A percentile compares a stretch with the other conserved stretches of the same genome.
Conservation (phyloP, 768 basidiomycete species). For the Rubroboletus pulcherrimus region DNA sequence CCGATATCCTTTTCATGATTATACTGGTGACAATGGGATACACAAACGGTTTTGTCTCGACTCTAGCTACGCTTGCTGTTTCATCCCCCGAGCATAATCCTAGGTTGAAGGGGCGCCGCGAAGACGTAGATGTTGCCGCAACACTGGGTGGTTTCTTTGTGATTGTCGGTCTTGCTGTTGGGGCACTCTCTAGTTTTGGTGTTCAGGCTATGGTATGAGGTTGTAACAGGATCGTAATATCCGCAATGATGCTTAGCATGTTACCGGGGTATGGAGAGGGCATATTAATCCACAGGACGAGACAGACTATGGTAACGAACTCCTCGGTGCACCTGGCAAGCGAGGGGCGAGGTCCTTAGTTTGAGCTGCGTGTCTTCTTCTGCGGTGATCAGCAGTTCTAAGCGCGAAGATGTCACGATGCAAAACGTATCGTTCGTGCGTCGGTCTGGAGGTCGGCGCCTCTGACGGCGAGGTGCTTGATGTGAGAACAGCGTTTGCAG, state of each 20-base stretch:
- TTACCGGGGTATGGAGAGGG: background rate
- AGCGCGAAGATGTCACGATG: conserved; percentile 82
- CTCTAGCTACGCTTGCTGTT: conserved; percentile 77
- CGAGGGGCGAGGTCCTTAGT: conserved; percentile 68
- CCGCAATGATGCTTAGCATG: background rate
- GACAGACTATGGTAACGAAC: conserved; percentile 13
- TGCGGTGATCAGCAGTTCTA: conserved; percentile 72
- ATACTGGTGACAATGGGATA: conserved; percentile 72
- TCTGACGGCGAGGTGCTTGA: conserved; percentile 30
- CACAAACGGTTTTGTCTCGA: conserved; percentile 78
- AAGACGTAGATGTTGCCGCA: conserved; percentile 84
- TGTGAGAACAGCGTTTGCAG: conserved; percentile 13
- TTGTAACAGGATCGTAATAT: background rate
- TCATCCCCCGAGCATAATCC: conserved; percentile 80
- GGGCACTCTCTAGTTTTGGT: conserved; percentile 79
- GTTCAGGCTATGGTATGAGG: conserved; percentile 65
- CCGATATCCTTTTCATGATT: conserved; percentile 71
- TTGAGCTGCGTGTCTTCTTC: conserved; percentile 60
- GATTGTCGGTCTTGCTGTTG: conserved; percentile 69
- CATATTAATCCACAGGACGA: background rate
- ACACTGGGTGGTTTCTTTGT: conserved; percentile 77
- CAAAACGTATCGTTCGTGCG: conserved; percentile 74
- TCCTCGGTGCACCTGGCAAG: conserved; percentile 59
- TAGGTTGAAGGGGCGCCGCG: conserved; percentile 57
- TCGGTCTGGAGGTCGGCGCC: conserved; percentile 36